Conservation (phyloP, 176 grass and related monocot species). For the Typha latifolia region DNA sequence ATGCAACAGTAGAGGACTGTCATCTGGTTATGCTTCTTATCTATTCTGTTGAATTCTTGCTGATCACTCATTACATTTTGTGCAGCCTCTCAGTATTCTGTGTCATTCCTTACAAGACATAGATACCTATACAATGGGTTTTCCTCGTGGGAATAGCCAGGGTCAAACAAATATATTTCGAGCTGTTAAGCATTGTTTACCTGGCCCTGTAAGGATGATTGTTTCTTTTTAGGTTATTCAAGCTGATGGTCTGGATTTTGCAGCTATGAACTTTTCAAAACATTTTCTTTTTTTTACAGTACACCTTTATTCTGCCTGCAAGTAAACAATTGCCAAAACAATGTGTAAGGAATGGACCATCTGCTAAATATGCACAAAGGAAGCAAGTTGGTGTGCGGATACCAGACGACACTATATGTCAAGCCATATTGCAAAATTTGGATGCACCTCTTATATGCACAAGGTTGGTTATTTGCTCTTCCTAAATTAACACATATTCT, state of each 20-base stretch:
- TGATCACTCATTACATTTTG: constrained; percentile 4
- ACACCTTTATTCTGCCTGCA: constrained; percentile 91
- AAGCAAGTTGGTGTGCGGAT: constrained; percentile 77
- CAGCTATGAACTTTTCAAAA: too few species aligned
- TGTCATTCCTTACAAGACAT: constrained; percentile 67
- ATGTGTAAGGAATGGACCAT: constrained; percentile 57
- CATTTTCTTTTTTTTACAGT: constrained; percentile 28
- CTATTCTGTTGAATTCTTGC: neutral
- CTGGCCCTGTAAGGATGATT: constrained; percentile 72
- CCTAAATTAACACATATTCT: constrained; percentile 2
- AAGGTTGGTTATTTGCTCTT: constrained; percentile 35
- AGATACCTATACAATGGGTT: constrained; percentile 81
- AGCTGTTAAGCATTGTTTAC: constrained; percentile 70
- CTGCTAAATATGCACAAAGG: constrained; percentile 69
- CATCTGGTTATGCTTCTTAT: neutral
- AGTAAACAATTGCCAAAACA: constrained; percentile 82
- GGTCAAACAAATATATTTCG: constrained; percentile 75
- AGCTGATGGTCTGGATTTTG: neutral
- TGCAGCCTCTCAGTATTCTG: constrained; percentile 81
- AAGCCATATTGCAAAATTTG: constrained; percentile 75
- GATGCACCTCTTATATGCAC: constrained; percentile 81
- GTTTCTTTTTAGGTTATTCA: neutral
- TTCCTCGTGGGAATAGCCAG: constrained; percentile 69
- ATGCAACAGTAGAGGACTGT: neutral
- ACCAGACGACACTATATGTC: constrained; percentile 74